phyloP scores from a whole-genome alignment of 257 asterid species.

The Galeopsis tetrahit region DNA sequence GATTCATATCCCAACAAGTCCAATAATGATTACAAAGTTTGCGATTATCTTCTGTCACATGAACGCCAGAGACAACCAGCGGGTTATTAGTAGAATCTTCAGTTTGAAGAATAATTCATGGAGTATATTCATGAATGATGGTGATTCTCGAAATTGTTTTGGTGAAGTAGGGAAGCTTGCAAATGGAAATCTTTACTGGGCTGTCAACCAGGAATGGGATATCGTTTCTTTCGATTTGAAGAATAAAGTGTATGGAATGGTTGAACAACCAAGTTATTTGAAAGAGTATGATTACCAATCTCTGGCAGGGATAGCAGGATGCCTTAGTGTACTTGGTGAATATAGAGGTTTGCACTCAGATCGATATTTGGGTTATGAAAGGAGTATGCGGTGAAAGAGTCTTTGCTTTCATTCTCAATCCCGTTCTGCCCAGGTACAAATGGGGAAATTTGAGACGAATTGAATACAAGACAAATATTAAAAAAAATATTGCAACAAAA shows the following conservation, averaged over 20 bases:
- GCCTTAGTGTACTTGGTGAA: conserved; percentile 37
- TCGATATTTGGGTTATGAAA: background rate
- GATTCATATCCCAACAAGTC: too few relatives aligned
- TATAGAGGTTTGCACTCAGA: background rate
- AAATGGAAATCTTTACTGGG: conserved; percentile 59
- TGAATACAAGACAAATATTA: too few relatives aligned
- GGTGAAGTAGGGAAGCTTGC: conserved; percentile 34
- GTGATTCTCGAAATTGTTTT: conserved; percentile 16
- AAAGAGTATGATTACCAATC: background rate
- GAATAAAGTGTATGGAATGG: conserved; percentile 36
- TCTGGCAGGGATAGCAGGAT: conserved; percentile 41
- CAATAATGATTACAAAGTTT: conserved; percentile 45
- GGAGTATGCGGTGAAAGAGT: too few relatives aligned
- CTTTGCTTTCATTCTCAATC: background rate
- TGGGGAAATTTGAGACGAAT: background rate
- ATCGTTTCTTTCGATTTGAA: conserved; percentile 45
- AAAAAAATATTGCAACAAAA: too few relatives aligned
- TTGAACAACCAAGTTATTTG: conserved; percentile 33
- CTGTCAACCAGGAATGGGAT: conserved; percentile 18
- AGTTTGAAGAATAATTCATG: conserved; percentile 46
- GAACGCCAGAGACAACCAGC: background rate
- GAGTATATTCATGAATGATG: conserved; percentile 32
- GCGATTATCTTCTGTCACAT: conserved; percentile 22
- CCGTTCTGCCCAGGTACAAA: background rate
- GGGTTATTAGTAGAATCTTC: conserved; percentile 37